Conservation (phyloP, 352 stramenopile genomes). For the Lagenidium giganteum region DNA sequence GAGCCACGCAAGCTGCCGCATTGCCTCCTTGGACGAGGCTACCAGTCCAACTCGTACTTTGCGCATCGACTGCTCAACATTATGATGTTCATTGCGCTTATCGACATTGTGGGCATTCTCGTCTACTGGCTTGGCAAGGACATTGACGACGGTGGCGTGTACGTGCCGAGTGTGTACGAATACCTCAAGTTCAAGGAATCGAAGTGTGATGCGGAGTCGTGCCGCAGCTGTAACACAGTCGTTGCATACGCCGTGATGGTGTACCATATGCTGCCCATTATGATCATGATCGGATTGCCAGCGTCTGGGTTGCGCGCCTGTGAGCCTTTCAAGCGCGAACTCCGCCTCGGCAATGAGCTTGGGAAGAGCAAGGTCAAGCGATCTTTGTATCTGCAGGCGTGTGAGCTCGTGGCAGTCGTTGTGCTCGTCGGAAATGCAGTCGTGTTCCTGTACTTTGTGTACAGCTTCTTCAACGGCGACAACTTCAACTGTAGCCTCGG, state of each 20-base stretch:
- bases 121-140: slow-evolving; percentile 33
- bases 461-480: slow-evolving; percentile 54
- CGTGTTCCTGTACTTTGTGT: slow-evolving; percentile 60
- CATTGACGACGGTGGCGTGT: slow-evolving; percentile 39
- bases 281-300: slow-evolving; percentile 61
- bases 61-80: slow-evolving; percentile 47
- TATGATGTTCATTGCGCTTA: slow-evolving; percentile 30
- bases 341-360: slow-evolving; percentile 8
- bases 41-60: slow-evolving; percentile 79
- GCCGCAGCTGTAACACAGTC: slow-evolving; percentile 50
- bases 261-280: slow-evolving; percentile 55
- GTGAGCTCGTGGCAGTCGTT: slow-evolving; percentile 55
- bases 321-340: slow-evolving; percentile 61
- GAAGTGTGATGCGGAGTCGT: slow-evolving; percentile 21
- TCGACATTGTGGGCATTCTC: slow-evolving; percentile 40
- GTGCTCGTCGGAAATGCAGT: slow-evolving; percentile 45
- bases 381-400: slow-evolving; percentile 70
- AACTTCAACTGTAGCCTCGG: slow-evolving; percentile 52
- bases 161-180: slow-evolving; percentile 29
- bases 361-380: slow-evolving; percentile 61
- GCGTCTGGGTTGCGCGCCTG: slow-evolving; percentile 54
- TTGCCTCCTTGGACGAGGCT: slow-evolving; percentile 40
- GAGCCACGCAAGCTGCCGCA: slow-evolving; percentile 30
- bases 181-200: slow-evolving; percentile 42
- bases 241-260: slow-evolving; percentile 62